Base-by-base conservation (phyloP, 768 basidiomycete species). In the Coprinopsis sp. region DNA sequence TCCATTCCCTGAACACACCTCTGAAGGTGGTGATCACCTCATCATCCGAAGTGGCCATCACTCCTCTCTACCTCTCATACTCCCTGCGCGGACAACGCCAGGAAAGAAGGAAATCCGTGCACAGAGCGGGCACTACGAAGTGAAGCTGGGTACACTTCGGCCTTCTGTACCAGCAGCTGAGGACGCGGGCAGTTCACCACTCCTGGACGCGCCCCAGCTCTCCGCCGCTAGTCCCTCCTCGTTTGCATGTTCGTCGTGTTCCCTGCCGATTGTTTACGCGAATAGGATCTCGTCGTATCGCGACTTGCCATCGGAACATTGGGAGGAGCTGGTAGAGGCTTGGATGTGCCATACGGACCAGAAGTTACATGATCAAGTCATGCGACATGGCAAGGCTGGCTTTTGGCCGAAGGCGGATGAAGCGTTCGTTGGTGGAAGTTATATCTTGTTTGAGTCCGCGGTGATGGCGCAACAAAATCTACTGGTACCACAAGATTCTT, bases 281-380 rank as follows among this genome's bases (percentile, higher is more conserved):
- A 64, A 78, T 4, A 68, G 64, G 33, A 61, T 79, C 16, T 51
- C 49, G 21, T 68, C 64, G 36, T 98, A 88, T 63, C 79, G 83
- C 30, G 93, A 96, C 59, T 70, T 98, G 11, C 95, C 95, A 3
- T 93, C 90, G 3, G 94, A 97, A 60, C 87, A 98, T 57, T 98
- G 95, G 95, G 86, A 91, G 52, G 95, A 98, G 62, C 81, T 98
- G 13, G 81, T 98, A 16, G 95, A 97, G 52, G 87, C 93, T 6
- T 98, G 95, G 95, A 92, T 98, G 87, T 98, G 95, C 57, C 95
- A 97, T 64, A 64, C 82, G 7, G 92, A 96, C 58, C 92, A 95
- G 68, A 82, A 78, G 33, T 69, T 97, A 39, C 79, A 86, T 51
- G 82, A 83, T 27, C 78, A 82, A 12, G 76, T 91, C 3, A 65